Evolutionary conservation across 2,329 filamentous ascomycete species (phyloP), one percentile per base, ranked within the genome.

Genomic region (Clarireedia hainanense): DNA sequence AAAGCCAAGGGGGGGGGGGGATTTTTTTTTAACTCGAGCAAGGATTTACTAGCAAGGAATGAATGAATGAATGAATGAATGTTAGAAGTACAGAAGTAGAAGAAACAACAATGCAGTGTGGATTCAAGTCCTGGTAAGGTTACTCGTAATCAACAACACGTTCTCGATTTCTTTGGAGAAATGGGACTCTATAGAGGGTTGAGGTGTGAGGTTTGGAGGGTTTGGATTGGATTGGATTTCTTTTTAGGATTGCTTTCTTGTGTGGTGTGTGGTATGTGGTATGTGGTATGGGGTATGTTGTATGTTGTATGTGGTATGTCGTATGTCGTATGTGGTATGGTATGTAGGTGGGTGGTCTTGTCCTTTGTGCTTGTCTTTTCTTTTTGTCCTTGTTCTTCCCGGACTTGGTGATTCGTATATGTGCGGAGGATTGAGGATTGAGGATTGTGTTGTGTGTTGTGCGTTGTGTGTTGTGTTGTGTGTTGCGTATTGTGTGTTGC

Each of bases 41-140:
- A 53, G 43, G 51, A 53, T 53, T 55, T 55, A 55, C 53, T 30
- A 55, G 30, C 37, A 55, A 36, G 17, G 47, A 51, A 55, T 26
- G 20, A 20, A 20, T 53, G 47, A 45, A 51, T 53, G 51, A 39
- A 48, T 48, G 37, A 40, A 14, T 37, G 9, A 37, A 37, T 9
- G 15, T 6, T n/a, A 40, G 36, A 50, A 48, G 51, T 47, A 53
- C 37, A 20, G 37, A 24, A 24, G 37, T 37, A 26, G 34, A 53
- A 39, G 50, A 52, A 52, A 47, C 50, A 48, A 53, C 20, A 48
- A 49, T 40, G 37, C 17, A 6, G 37, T 40, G 37, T 40, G 15
- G 15, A 40, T n/a, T n/a, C 14, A 40, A 40, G 17, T n/a, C 9
- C 17, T 17, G 6, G 37, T 52, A 52, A 20, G 20, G 20, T 26